Percentiles rank a stretch among this genome's conserved stretches.
These are phyloP conservation scores for Metroxylon sagu DNA, from an alignment of 176 grass and related monocot species.

Conservation along the genomic window DNA sequence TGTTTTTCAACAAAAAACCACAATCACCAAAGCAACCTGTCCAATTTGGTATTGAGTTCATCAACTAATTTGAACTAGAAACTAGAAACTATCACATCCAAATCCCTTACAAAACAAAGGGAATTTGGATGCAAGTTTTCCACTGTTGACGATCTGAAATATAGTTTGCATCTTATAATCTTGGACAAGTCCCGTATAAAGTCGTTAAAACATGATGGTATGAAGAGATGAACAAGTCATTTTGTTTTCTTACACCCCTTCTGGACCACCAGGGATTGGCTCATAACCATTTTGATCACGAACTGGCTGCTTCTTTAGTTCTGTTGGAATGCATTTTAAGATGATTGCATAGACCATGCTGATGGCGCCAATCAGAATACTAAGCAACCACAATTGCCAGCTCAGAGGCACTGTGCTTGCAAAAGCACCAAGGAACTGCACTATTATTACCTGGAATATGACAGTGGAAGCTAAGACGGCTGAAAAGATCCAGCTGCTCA, in stretches of 20 bases:
- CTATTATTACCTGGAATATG: conserved; percentile 65
- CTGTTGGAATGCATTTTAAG: conserved; percentile 61
- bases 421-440: conserved; percentile 69
- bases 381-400: conserved; percentile 48
- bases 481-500: conserved; percentile 67
- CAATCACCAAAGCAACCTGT: too few species aligned
- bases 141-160: too few species aligned
- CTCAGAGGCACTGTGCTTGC: conserved; percentile 63
- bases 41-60: too few species aligned
- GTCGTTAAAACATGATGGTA: neutral
- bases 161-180: too few species aligned
- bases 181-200: too few species aligned
- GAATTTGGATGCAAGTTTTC: too few species aligned
- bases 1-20: too few species aligned
- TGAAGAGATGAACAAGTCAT: neutral
- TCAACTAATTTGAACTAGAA: too few species aligned
- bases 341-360: conserved; percentile 52
- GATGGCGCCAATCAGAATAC: conserved; percentile 48
- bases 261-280: conserved; percentile 58
- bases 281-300: conserved; percentile 34
- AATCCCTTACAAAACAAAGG: too few species aligned
- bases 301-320: conserved; percentile 5
- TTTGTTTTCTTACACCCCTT: conserved; percentile 34
- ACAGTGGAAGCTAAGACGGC: conserved; percentile 47
- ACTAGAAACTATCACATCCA: too few species aligned